Evolutionary conservation across 192 early-diverging fungal genomes (phyloP), one percentile per base, ranked within the genome.

Genomic region (Bifiguratus adelaidae): DNA sequence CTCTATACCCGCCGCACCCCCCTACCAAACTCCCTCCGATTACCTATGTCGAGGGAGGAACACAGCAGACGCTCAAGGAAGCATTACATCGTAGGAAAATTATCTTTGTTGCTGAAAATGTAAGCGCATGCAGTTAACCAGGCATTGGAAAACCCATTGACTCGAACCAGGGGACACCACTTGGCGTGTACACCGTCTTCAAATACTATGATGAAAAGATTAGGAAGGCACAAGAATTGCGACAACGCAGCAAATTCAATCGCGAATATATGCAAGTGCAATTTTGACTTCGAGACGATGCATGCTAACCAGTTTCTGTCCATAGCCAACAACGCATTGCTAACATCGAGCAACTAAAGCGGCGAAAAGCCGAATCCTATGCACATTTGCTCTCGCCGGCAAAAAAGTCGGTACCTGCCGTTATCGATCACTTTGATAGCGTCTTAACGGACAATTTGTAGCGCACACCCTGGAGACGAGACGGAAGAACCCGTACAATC

Each of bases 311-410:
- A n/a, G 1, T 28, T 22, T 47, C 21, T 43, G 29, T 1, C 15
- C 1, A 25, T 32, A 55, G 53, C 13, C 56, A 59, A 35, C 52
- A 58, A 32, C 62, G 55, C 35, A 36, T 58, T 25, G 56, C 53
- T 22, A 51, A 46, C 16, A 41, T 50, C 8, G 56, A 65, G 24
- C 19, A 27, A 15, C 56, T 36, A 3, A 42, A 36, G 7, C 37
- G 62, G 44, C 60, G 58, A 38, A 52, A 55, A 24, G 67, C 64
- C 2, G 58, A 68, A 6, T 74, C 76, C 8, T 78, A 66, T 50
- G 76, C 63, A 7, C 53, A 72, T 36, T 63, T 78, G 11, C 52
- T 78, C n/a, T n/a, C n/a, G n/a, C n/a, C n/a, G n/a, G n/a, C n/a
- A n/a, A n/a, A n/a, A n/a, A n/a, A n/a, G n/a, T n/a, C n/a, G n/a